Evolutionary conservation across 208 protist species (phyloP).

Genomic region (Crithidia thermophila): DNA sequence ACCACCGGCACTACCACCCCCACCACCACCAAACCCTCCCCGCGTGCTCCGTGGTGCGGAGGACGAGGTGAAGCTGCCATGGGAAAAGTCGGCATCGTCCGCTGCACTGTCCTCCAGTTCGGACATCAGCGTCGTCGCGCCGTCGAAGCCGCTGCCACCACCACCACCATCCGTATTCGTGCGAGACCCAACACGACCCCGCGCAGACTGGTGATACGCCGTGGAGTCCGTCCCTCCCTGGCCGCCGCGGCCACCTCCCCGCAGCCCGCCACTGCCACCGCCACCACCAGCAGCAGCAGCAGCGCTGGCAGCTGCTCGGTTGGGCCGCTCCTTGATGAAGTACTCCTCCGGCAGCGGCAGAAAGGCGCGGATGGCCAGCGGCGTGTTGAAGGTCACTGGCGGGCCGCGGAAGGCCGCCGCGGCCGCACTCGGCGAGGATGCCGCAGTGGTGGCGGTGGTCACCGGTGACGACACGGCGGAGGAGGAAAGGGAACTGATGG

Average conservation of each 20-base stretch:
- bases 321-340: constrained; percentile 21
- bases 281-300: background rate
- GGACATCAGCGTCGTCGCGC: background rate
- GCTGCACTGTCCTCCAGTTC: constrained; percentile 9
- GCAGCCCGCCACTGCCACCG: background rate
- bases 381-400: constrained; percentile 58
- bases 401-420: constrained; percentile 2
- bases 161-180: background rate
- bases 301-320: background rate
- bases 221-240: no score
- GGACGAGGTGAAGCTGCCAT: constrained; percentile 3
- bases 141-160: background rate
- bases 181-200: no score
- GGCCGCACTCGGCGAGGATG: background rate
- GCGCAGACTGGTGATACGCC: no score
- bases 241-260: background rate
- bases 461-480: background rate
- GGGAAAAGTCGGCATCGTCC: constrained; percentile 4
- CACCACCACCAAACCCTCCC: background rate
- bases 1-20: background rate
- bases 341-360: constrained; percentile 51
- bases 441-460: background rate
- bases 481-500: background rate
- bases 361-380: constrained; percentile 71
- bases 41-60: background rate